A percentile compares a stretch with the other conserved stretches of the same genome.
Evolutionary conservation across 176 grass and related monocot genomes (phyloP).

Genomic region (Pharus latifolius): DNA sequence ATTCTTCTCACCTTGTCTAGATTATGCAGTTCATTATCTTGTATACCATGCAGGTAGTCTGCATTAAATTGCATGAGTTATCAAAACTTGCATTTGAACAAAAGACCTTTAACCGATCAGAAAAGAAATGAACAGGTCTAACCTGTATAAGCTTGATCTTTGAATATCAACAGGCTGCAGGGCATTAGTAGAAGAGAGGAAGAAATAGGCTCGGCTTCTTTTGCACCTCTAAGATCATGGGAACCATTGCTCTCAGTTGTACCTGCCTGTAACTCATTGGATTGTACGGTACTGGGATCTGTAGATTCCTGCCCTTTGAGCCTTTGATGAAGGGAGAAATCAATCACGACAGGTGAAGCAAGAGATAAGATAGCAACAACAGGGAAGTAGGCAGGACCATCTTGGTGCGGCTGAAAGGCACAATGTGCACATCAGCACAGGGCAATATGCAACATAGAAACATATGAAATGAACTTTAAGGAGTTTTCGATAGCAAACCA

Average conservation of each 20-base stretch:
- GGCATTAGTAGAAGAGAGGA: constrained; percentile 60
- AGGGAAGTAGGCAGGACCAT: constrained; percentile 62
- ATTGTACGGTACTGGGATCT: background rate
- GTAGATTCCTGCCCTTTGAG: constrained; percentile 19
- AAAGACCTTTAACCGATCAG: background rate
- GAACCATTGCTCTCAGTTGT: background rate
- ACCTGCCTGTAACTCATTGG: background rate
- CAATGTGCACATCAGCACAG: background rate
- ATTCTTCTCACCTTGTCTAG: constrained; percentile 57
- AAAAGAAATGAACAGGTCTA: background rate
- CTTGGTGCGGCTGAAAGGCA: constrained; percentile 54
- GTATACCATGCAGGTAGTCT: constrained; percentile 93
- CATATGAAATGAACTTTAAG: background rate
- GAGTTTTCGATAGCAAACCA: constrained; percentile 39
- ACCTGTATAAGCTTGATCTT: constrained; percentile 83
- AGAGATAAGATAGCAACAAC: constrained; percentile 88
- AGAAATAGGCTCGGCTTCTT: constrained; percentile 1
- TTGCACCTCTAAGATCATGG: background rate
- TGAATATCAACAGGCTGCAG: constrained; percentile 68
- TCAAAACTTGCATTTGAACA: background rate
- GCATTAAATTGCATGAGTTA: background rate
- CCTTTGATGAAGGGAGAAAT: constrained; percentile 64
- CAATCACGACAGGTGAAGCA: constrained; percentile 63
- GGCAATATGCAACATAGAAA: background rate
- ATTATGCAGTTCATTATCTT: constrained; percentile 56